phyloP scores from a whole-genome alignment of 2,329 filamentous ascomycete genomes.

The Hypomyces rosellus region DNA sequence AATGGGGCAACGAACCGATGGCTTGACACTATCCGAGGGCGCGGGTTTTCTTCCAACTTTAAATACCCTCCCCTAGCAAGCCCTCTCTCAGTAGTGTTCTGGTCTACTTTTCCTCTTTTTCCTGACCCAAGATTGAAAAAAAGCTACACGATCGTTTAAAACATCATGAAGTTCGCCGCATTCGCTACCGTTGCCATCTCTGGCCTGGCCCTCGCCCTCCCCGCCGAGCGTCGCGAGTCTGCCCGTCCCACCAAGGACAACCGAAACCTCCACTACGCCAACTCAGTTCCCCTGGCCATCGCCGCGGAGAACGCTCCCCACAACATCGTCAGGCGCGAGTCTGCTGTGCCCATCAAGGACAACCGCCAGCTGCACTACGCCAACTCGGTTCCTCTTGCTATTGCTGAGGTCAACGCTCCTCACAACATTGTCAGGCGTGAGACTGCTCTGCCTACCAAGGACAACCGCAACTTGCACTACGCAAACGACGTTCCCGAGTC shows the following conservation, averaged over 20 bases:
- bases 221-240: not conserved
- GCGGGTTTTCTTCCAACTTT: not conserved
- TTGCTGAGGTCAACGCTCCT: not conserved
- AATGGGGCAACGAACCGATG: conserved; percentile 1
- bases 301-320: not conserved
- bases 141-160: not conserved
- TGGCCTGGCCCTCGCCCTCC: conserved; percentile 9
- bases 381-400: conserved; percentile 7
- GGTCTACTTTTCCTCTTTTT: not conserved
- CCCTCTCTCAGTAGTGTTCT: not conserved
- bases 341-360: conserved; percentile 1
- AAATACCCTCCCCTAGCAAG: not conserved
- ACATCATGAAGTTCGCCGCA: conserved; percentile 10
- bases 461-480: conserved; percentile 7
- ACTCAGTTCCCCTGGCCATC: conserved; percentile 5
- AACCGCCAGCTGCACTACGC: conserved; percentile 5
- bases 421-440: not conserved
- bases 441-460: conserved; percentile 1
- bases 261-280: conserved; percentile 7
- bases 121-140: too few relatives aligned
- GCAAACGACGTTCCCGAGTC: conserved; percentile 1
- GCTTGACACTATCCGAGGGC: conserved; percentile 1
- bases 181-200: conserved; percentile 9
- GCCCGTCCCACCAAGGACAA: not conserved
- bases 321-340: not conserved